phyloP scores from a whole-genome alignment of 108 stramenopile genomes.

The Conticribra weissflogii region DNA sequence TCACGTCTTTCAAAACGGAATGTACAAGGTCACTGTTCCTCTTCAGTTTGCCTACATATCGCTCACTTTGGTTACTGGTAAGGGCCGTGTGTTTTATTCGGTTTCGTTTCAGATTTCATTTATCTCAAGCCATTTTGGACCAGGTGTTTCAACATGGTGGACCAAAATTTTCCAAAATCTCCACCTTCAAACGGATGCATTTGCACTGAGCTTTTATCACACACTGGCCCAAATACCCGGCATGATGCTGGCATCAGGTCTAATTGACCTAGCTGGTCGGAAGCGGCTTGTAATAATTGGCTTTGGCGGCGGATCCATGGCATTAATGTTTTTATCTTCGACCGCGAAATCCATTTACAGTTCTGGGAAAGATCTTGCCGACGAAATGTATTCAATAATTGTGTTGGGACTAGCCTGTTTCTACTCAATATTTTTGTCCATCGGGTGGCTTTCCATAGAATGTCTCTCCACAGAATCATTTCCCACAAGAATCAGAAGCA shows the following conservation, averaged over 20 bases:
- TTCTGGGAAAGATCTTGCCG: not conserved
- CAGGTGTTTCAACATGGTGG: conserved; percentile 43
- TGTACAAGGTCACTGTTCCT: conserved; percentile 38
- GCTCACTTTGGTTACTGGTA: conserved; percentile 28
- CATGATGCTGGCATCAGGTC: conserved; percentile 33
- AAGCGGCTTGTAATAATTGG: conserved; percentile 31
- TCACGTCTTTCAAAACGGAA: conserved; percentile 32
- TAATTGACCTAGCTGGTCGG: conserved; percentile 42
- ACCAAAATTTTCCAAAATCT: conserved; percentile 46
- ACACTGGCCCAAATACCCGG: conserved; percentile 49
- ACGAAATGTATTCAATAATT: conserved; percentile 4
- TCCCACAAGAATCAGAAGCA: conserved; percentile 45
- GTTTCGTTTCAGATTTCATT: no score
- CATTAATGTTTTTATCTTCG: conserved; percentile 13
- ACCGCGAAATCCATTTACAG: conserved; percentile 14
- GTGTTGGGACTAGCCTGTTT: conserved; percentile 29
- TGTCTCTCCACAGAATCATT: conserved; percentile 44
- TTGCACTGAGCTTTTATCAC: conserved; percentile 34
- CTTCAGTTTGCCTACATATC: conserved; percentile 39
- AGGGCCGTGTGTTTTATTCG: no score
- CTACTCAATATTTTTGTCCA: conserved; percentile 24
- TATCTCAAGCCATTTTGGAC: no score
- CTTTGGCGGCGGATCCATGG: conserved; percentile 15
- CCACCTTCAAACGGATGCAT: conserved; percentile 19
- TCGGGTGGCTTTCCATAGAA: conserved; percentile 41